Base-by-base conservation (phyloP, 768 basidiomycete genomes). In the Tricholoma flavovirens region DNA sequence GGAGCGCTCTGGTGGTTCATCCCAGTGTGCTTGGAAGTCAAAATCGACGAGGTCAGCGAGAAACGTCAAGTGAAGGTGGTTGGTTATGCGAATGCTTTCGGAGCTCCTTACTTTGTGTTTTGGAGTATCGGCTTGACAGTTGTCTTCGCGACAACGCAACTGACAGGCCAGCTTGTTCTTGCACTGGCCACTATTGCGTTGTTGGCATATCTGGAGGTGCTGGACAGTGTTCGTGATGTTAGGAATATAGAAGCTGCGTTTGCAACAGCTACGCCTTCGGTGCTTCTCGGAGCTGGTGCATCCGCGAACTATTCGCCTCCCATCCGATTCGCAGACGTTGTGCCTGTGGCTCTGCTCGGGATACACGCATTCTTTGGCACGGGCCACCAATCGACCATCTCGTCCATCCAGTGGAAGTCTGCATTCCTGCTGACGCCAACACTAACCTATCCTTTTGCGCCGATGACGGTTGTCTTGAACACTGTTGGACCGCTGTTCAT, bases 351-450 rank as follows among this genome's bases (percentile, higher is more conserved):
- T 0, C 78, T 98, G 7, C 75, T 97, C 10, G 88, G 86, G 0
- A 70, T 89, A 36, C 80, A 91, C 49, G 70, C 81, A 7, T 98
- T 95, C 77, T 90, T 89, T 67, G 76, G 82, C 0, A 98, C 95
- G 0, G 96, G 97, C 2, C 97, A 99, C 64, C 94, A 98, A 70
- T 80, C 93, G 1, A 87, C 87, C 3, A 77, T 98, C 36, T 81
- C 92, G 1, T 88, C 91, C 2, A 82, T 99, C 42, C 96, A 98
- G 62, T 99, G 96, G 97, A 97, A 97, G 69, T 73, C 87, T 1
- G 95, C 90, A 6, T 99, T 98, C 70, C 68, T 98, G 26, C 77
- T 99, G 54, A 82, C 84, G 2, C 73, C 82, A 3, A 83, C 77
- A 0, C 74, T 93, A 43, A 75, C 71, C 10, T 93, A 91, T 66